Evolutionary conservation across 2,329 filamentous ascomycete species (phyloP).

Genomic region (Hymenoscyphus infarciens): DNA sequence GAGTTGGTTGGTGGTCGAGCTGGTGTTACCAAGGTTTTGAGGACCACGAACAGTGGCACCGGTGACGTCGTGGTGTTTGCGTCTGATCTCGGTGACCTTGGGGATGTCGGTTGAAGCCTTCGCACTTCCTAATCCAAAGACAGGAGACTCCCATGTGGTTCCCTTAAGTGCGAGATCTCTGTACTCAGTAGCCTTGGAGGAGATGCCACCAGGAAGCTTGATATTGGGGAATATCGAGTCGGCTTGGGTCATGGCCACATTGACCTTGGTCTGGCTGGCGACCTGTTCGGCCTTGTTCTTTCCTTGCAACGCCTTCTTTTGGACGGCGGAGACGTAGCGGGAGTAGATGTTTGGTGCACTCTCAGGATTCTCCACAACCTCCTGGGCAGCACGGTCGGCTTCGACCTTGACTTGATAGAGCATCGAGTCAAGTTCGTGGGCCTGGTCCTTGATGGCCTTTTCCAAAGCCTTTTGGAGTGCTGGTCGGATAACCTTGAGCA

Average conservation of each 20-base stretch:
- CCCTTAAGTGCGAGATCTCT: constrained; percentile 83
- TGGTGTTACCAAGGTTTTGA: constrained; percentile 28
- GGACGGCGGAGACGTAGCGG: constrained; percentile 73
- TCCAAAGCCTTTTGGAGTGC: constrained; percentile 83
- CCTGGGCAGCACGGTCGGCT: constrained; percentile 67
- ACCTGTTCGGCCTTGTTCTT: constrained; percentile 72
- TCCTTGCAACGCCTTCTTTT: constrained; percentile 69
- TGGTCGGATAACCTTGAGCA: constrained; percentile 80
- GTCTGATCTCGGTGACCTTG: constrained; percentile 46
- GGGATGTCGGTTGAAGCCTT: constrained; percentile 71
- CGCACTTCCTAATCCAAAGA: constrained; percentile 84
- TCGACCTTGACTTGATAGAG: constrained; percentile 78
- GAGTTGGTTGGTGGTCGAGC: constrained; percentile 8
- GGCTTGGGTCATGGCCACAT: constrained; percentile 79
- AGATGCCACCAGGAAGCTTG: constrained; percentile 81
- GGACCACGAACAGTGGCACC: constrained; percentile 27
- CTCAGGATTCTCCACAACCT: constrained; percentile 64
- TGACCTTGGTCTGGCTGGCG: constrained; percentile 70
- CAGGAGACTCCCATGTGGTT: constrained; percentile 88
- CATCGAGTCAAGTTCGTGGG: constrained; percentile 69
- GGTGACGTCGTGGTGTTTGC: constrained; percentile 44
- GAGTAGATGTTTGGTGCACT: constrained; percentile 79
- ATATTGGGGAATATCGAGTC: constrained; percentile 92
- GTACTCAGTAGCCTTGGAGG: constrained; percentile 91
- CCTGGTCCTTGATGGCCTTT: constrained; percentile 82